Percentiles rank a stretch among this genome's conserved stretches.
Conservation (phyloP, 2,329 filamentous ascomycete species). For the Aureobasidium sp. region DNA sequence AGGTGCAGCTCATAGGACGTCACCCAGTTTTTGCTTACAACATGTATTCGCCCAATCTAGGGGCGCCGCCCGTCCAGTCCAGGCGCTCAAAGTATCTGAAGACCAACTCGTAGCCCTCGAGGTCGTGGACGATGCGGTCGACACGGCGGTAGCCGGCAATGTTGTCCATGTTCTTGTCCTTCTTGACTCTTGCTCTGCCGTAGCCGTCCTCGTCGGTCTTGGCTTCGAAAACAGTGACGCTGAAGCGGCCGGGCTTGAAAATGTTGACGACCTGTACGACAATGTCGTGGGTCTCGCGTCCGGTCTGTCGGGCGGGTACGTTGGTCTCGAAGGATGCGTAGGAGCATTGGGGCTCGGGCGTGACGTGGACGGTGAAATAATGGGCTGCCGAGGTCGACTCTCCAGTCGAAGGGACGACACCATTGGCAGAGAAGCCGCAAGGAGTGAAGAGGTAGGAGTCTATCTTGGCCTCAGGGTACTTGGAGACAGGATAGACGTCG, state of each 20-base stretch:
- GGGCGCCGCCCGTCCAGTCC: conserved; percentile 64
- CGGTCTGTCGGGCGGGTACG: conserved; percentile 80
- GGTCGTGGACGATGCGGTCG: conserved; percentile 92
- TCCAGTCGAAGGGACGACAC: conserved; percentile 68
- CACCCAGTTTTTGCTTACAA: conserved; percentile 2
- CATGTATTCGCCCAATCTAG: conserved; percentile 50
- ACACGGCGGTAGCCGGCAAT: conserved; percentile 82
- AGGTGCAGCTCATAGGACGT: not conserved
- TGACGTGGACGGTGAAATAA: conserved; percentile 98
- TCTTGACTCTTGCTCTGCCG: conserved; percentile 32
- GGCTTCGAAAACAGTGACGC: conserved; percentile 90
- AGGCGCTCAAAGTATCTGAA: conserved; percentile 95
- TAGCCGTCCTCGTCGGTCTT: conserved; percentile 50
- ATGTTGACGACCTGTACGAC: conserved; percentile 92
- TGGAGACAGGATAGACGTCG: conserved; percentile 76
- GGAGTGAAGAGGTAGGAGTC: conserved; percentile 96
- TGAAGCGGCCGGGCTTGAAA: conserved; percentile 97
- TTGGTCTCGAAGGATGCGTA: conserved; percentile 99
- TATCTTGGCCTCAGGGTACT: conserved; percentile 87
- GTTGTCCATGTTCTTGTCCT: conserved; percentile 57
- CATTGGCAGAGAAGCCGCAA: conserved; percentile 95
- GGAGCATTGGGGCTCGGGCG: conserved; percentile 91
- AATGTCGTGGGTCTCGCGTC: conserved; percentile 81
- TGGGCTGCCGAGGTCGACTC: conserved; percentile 48
- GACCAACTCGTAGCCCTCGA: conserved; percentile 94